These are phyloP conservation scores for Phytophthora tentaculata DNA, from an alignment of 352 stramenopile species.

Conservation along the genomic window DNA sequence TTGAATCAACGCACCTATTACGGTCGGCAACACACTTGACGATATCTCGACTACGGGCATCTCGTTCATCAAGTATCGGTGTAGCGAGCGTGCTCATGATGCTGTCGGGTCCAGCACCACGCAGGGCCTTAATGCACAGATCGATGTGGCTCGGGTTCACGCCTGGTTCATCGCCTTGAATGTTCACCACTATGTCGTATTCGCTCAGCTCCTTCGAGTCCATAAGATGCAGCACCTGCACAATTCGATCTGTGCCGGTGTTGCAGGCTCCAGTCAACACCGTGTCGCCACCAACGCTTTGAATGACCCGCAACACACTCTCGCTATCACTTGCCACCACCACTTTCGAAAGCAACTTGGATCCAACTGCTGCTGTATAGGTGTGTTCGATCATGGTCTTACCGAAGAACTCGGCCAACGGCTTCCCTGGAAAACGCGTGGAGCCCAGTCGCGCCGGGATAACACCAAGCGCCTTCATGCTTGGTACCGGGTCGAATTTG, in stretches of 20 bases:
- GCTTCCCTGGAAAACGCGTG: slow-evolving; percentile 81
- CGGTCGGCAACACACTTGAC: slow-evolving; percentile 80
- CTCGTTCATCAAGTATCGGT: slow-evolving; percentile 59
- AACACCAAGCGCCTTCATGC: slow-evolving; percentile 74
- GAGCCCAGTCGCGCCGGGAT: slow-evolving; percentile 81
- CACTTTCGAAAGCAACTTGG: slow-evolving; percentile 69
- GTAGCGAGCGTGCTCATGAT: slow-evolving; percentile 86
- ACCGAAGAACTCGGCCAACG: slow-evolving; percentile 78
- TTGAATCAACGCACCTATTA: slow-evolving; percentile 47
- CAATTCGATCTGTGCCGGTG: slow-evolving; percentile 80
- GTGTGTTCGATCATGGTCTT: slow-evolving; percentile 89
- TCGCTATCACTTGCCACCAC: slow-evolving; percentile 82
- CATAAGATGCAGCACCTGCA: slow-evolving; percentile 63
- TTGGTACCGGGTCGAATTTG: background rate
- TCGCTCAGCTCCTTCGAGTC: slow-evolving; percentile 43
- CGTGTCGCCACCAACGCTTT: slow-evolving; percentile 46
- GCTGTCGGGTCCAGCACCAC: slow-evolving; percentile 43
- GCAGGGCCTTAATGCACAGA: slow-evolving; percentile 63
- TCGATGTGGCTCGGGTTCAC: slow-evolving; percentile 85
- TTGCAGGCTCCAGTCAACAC: slow-evolving; percentile 73
- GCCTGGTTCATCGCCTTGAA: slow-evolving; percentile 85
- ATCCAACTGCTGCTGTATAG: slow-evolving; percentile 58
- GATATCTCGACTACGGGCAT: slow-evolving; percentile 65
- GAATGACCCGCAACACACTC: slow-evolving; percentile 56
- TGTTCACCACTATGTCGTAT: slow-evolving; percentile 85